Percentiles rank a stretch among this genome's conserved stretches.
Evolutionary conservation across 805 yeast genomes (phyloP).

Genomic region (Candida patagonica): DNA sequence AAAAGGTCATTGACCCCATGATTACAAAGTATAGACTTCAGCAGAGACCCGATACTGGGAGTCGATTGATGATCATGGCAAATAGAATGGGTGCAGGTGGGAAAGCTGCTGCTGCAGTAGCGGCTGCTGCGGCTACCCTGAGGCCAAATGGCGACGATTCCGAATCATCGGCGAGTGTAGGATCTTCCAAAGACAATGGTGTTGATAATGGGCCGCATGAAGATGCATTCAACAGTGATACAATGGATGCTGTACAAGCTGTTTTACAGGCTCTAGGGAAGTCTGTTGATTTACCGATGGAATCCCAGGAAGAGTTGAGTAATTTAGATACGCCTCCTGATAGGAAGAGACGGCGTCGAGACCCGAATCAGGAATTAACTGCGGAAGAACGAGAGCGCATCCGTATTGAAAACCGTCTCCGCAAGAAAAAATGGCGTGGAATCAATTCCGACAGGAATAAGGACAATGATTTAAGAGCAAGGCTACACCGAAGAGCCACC

Average conservation of each 20-base stretch:
- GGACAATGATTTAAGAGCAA: slow-evolving; percentile 75
- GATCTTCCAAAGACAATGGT: slow-evolving; percentile 27
- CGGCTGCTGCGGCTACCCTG: not conserved
- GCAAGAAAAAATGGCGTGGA: slow-evolving; percentile 80
- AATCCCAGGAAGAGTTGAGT: slow-evolving; percentile 1
- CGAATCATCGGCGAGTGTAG: slow-evolving; percentile 20
- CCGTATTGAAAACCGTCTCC: slow-evolving; percentile 58
- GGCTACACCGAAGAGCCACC: slow-evolving; percentile 67
- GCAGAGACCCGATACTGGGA: not conserved
- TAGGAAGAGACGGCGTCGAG: not conserved
- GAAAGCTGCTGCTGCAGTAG: slow-evolving; percentile 5
- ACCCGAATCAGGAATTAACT: slow-evolving; percentile 12
- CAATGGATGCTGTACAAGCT: slow-evolving; percentile 21
- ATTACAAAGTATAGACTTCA: slow-evolving; percentile 9
- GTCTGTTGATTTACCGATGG: slow-evolving; percentile 3
- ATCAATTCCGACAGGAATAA: slow-evolving; percentile 71
- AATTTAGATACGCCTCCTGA: not conserved
- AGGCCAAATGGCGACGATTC: not conserved
- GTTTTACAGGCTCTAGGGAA: slow-evolving; percentile 18
- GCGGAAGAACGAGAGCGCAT: slow-evolving; percentile 44
- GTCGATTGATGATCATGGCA: not conserved
- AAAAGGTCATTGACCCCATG: slow-evolving; percentile 19
- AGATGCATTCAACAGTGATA: slow-evolving; percentile 11
- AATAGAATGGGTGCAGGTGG: slow-evolving; percentile 1
- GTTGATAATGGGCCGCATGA: slow-evolving; percentile 5